Evolutionary conservation across 1,139 yeast genomes (phyloP).

Genomic region (Yamadazyma siamensis): DNA sequence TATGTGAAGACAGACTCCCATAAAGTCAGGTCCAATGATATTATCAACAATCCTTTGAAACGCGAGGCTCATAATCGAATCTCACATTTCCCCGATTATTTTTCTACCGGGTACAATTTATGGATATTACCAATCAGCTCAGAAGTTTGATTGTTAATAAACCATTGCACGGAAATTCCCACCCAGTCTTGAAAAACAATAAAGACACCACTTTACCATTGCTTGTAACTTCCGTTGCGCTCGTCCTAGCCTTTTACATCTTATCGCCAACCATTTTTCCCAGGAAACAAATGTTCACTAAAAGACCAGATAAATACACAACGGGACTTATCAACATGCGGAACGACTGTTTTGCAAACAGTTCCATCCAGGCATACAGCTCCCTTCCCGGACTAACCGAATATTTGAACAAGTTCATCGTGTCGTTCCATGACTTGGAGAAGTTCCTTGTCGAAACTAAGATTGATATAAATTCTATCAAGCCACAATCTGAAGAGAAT

Average conservation of each 20-base stretch:
- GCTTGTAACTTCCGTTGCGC: conserved; percentile 1
- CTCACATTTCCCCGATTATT: conserved; percentile 4
- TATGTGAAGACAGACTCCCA: too few relatives aligned
- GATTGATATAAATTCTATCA: conserved; percentile 21
- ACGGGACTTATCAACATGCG: conserved; percentile 80
- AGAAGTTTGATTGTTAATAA: conserved; percentile 8
- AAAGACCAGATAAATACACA: conserved; percentile 70
- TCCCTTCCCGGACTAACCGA: conserved; percentile 60
- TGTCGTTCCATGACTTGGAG: conserved; percentile 24
- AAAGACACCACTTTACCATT: not conserved
- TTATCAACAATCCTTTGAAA: too few relatives aligned
- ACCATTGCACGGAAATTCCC: conserved; percentile 5
- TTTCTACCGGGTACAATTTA: conserved; percentile 2
- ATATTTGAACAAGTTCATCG: conserved; percentile 51
- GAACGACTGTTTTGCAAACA: conserved; percentile 90
- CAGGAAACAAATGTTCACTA: conserved; percentile 34
- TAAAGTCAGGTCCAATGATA: too few relatives aligned
- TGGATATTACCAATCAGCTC: conserved; percentile 10
- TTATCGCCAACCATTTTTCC: conserved; percentile 12
- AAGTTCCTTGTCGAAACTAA: conserved; percentile 22
- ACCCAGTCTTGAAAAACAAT: not conserved
- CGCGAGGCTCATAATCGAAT: too few relatives aligned
- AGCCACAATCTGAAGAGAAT: conserved; percentile 4
- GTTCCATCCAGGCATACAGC: conserved; percentile 83
- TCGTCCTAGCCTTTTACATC: conserved; percentile 9